These are phyloP conservation scores for Rhododendron vialii DNA, from an alignment of 148 eudicot genomes.

Conservation along the genomic window DNA sequence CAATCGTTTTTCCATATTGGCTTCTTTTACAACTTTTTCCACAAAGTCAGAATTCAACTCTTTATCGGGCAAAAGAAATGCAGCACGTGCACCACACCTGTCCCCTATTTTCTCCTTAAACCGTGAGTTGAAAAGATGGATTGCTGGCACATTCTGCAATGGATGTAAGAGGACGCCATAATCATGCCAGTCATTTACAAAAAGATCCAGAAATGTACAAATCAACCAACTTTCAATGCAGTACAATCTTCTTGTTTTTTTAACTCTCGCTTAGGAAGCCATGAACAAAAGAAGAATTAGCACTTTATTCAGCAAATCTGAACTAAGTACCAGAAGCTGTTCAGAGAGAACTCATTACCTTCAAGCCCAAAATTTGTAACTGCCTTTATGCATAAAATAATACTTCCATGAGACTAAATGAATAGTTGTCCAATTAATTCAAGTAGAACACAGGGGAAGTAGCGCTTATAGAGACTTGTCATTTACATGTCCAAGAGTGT, in stretches of 20 bases:
- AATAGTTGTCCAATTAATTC: not conserved
- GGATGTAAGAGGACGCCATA: slow-evolving; percentile 13
- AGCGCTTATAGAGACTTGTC: not conserved
- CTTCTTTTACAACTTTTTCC: slow-evolving; percentile 45
- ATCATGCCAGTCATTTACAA: slow-evolving; percentile 19
- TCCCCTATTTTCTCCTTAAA: slow-evolving; percentile 78
- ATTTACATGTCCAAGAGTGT: not conserved
- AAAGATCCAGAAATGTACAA: slow-evolving; percentile 11
- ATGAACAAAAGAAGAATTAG: not conserved
- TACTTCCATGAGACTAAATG: not conserved
- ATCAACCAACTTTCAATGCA: slow-evolving; percentile 4
- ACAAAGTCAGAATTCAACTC: slow-evolving; percentile 40
- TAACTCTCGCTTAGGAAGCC: not conserved
- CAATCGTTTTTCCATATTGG: slow-evolving; percentile 75
- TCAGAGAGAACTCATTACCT: not conserved
- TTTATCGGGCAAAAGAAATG: slow-evolving; percentile 36
- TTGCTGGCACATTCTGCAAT: slow-evolving; percentile 65
- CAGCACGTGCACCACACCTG: slow-evolving; percentile 47
- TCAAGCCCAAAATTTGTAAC: not conserved
- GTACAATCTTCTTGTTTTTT: not conserved
- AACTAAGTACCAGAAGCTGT: not conserved
- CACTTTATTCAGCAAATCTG: not conserved
- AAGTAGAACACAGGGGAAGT: not conserved
- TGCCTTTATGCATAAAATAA: not conserved
- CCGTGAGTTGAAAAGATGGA: slow-evolving; percentile 73